Evolutionary conservation across 148 eudicot species (phyloP).

Genomic region (Silene latifolia): DNA sequence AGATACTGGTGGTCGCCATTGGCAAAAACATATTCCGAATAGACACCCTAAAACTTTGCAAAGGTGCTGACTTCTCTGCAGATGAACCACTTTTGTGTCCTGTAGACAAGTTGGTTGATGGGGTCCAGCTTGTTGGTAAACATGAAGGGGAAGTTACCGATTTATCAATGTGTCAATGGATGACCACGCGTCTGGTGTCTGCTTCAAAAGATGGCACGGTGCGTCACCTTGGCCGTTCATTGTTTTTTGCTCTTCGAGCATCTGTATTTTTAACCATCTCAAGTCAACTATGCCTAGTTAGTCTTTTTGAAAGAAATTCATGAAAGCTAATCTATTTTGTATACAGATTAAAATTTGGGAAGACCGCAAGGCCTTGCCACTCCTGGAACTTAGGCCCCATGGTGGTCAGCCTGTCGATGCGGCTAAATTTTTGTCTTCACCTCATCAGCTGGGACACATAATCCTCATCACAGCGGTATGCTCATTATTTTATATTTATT

Average conservation of each 20-base stretch:
- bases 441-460: slow-evolving; percentile 87
- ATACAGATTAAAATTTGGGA: slow-evolving; percentile 95
- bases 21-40: slow-evolving; percentile 67
- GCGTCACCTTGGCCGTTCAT: slow-evolving; percentile 25
- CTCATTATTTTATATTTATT: not conserved
- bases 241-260: not conserved
- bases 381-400: slow-evolving; percentile 80
- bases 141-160: slow-evolving; percentile 97
- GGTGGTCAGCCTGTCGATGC: slow-evolving; percentile 93
- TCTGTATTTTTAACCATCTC: not conserved
- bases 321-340: not conserved
- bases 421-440: slow-evolving; percentile 77
- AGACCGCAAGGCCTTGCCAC: slow-evolving; percentile 74
- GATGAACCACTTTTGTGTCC: slow-evolving; percentile 80
- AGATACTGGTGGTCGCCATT: slow-evolving; percentile 85
- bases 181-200: slow-evolving; percentile 96
- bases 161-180: slow-evolving; percentile 99
- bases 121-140: slow-evolving; percentile 86
- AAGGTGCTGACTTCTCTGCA: slow-evolving; percentile 59
- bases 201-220: slow-evolving; percentile 98
- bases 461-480: slow-evolving; percentile 89
- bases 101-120: slow-evolving; percentile 73
- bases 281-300: too few relatives aligned
- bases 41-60: slow-evolving; percentile 84
- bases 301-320: not conserved